A percentile compares a stretch with the other conserved stretches of the same genome.
Evolutionary conservation across 2,329 filamentous ascomycete genomes (phyloP).

Genomic region (Fusarium anguioides): DNA sequence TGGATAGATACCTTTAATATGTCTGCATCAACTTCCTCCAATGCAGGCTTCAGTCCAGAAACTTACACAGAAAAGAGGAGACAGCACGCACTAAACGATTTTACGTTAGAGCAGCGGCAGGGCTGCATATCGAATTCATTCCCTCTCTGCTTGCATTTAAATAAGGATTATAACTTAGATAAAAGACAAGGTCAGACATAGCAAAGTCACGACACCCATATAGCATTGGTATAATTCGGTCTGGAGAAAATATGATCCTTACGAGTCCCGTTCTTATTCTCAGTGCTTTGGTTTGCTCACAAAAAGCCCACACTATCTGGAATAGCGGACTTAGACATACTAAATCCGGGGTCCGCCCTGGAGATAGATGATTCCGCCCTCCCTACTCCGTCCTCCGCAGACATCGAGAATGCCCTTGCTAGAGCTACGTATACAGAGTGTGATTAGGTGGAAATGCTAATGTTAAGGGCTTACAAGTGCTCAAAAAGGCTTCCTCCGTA

Average conservation of each 20-base stretch:
- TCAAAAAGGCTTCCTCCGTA: neutral
- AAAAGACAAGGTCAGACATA: neutral
- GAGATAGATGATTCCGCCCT: constrained; percentile 10
- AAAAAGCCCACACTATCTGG: neutral
- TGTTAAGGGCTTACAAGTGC: neutral
- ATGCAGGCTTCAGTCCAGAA: too few species aligned
- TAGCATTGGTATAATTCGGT: neutral
- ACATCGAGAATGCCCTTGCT: too few species aligned
- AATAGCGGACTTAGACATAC: constrained; percentile 3
- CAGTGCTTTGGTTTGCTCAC: too few species aligned
- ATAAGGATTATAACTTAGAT: neutral
- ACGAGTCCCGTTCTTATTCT: neutral
- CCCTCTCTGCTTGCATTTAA: too few species aligned
- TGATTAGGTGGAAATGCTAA: neutral
- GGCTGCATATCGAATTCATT: neutral
- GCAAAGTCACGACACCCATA: neutral
- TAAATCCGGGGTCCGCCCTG: constrained; percentile 11
- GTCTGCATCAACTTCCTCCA: too few species aligned
- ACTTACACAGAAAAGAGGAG: neutral
- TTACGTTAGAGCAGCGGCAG: neutral
- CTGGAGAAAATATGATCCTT: neutral
- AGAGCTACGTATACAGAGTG: neutral
- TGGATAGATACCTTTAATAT: too few species aligned
- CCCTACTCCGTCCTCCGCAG: neutral
- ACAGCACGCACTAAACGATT: neutral